A percentile compares a stretch with the other conserved stretches of the same genome.
Evolutionary conservation across 345 rosid genomes (phyloP).

Genomic region (Heritiera littoralis): DNA sequence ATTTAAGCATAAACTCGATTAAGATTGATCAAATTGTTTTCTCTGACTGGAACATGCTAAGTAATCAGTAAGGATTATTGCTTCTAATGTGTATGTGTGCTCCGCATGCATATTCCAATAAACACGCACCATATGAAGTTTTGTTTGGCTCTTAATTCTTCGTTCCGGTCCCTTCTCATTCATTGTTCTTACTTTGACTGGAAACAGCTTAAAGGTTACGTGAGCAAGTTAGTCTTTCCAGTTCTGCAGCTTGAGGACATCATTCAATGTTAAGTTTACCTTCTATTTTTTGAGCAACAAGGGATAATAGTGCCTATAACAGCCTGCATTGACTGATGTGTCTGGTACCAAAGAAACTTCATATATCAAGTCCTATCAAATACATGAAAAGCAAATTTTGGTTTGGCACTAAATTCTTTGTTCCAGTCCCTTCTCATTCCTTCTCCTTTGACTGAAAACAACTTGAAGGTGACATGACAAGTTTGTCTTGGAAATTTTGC

Average conservation of each 20-base stretch:
- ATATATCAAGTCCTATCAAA: not conserved
- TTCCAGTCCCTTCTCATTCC: not conserved
- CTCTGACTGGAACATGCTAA: not conserved
- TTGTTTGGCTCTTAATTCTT: not conserved
- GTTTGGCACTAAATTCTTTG: not conserved
- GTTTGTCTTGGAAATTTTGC: not conserved
- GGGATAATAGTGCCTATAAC: not conserved
- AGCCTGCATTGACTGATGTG: not conserved
- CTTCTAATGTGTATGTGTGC: not conserved
- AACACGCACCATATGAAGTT: not conserved
- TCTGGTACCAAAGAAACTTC: conserved; percentile 2
- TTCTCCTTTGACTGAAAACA: conserved; percentile 8
- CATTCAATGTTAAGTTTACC: not conserved
- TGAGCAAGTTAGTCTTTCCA: not conserved
- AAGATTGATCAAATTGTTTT: not conserved
- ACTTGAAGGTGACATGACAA: not conserved
- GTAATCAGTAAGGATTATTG: not conserved
- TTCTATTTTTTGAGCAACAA: not conserved
- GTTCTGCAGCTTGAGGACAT: not conserved
- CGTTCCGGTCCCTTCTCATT: not conserved
- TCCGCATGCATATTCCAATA: not conserved
- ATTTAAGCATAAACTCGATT: not conserved
- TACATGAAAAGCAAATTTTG: not conserved
- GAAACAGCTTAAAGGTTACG: conserved; percentile 3
- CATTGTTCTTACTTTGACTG: conserved; percentile 7